Evolutionary conservation across 2,329 filamentous ascomycete species (phyloP), one percentile per base, ranked within the genome.

Genomic region (Diaporthe eres): DNA sequence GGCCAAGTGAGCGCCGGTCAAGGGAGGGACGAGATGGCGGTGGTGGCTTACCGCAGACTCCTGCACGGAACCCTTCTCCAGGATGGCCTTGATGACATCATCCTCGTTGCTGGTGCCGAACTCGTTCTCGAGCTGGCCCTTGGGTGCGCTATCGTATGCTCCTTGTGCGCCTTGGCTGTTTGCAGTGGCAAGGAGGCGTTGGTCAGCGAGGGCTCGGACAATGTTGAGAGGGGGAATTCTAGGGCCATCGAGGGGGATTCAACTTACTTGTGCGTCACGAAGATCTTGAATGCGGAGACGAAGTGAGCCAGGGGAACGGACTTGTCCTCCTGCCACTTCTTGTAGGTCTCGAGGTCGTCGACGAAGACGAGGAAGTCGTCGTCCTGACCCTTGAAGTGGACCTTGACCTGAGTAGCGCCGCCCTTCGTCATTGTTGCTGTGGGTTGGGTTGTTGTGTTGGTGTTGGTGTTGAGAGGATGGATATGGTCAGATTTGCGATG

Each of bases 251-350:
- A 49, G 22, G 72, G 76, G 76, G 78, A 87, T 94, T 87, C 90
- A 98, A 88, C 94, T 87, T 90, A 98, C 96, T 93, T 94, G 88
- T 97, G 94, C 49, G 95, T 98, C 58, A 94, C 88, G 82, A 98
- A 98, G 82, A 99, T 89, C 89, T 98, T 94, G 89, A 95, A 98
- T 10, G 94, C 90, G 75, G 93, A 95, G 74, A 98, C 90, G 74
- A 99, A 96, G 81, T 98, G 92, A 1, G 94, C 90, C 65, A 98
- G 87, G 44, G 76, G 74, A 42, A 97, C 87, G 42, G 90, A 92
- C 82, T 91, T 92, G 88, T 98, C 96, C 6, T 83, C 87, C 88
- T 92, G 92, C 96, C 96, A 98, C 85, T 96, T 92, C 85, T 94
- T 88, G 81, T 95, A 92, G 67, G 89, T 88, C 77, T 94, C 86